phyloP scores from a whole-genome alignment of 495 filamentous ascomycete genomes.

The Neurospora sp. region DNA sequence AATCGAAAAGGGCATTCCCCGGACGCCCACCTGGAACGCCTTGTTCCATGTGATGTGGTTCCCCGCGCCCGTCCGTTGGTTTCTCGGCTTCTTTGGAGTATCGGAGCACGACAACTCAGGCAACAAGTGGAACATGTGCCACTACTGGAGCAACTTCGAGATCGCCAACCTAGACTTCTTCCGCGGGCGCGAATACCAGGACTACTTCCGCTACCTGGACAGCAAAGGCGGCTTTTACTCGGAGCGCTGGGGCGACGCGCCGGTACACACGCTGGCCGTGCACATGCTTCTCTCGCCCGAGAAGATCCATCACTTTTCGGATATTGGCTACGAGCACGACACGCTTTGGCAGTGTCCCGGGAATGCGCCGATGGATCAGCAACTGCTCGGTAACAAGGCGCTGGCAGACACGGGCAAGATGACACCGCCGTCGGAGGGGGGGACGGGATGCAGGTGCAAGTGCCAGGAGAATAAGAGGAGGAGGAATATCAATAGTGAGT shows the following conservation, averaged over 20 bases:
- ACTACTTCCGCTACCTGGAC: constrained; percentile 40
- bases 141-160: constrained; percentile 52
- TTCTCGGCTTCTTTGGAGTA: constrained; percentile 24
- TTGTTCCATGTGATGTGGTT: constrained; percentile 27
- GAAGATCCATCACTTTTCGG: constrained; percentile 42
- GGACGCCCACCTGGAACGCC: constrained; percentile 30
- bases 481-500: constrained; percentile 24
- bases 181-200: constrained; percentile 35
- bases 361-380: constrained; percentile 30
- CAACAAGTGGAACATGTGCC: constrained; percentile 41
- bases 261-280: constrained; percentile 42
- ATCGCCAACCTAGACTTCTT: constrained; percentile 46
- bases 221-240: constrained; percentile 41
- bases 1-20: constrained; percentile 19
- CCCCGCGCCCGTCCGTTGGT: constrained; percentile 28
- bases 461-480: constrained; percentile 27
- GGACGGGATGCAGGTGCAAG: constrained; percentile 35
- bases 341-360: constrained; percentile 37
- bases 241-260: constrained; percentile 49
- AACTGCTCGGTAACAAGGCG: constrained; percentile 23
- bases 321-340: constrained; percentile 44
- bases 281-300: constrained; percentile 39
- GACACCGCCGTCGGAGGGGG: constrained; percentile 24
- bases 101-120: constrained; percentile 23
- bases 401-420: constrained; percentile 18